Percentiles rank a stretch among this genome's conserved stretches.
Conservation (phyloP, 805 yeast species). For the Saccharomycopsis fermentans region DNA sequence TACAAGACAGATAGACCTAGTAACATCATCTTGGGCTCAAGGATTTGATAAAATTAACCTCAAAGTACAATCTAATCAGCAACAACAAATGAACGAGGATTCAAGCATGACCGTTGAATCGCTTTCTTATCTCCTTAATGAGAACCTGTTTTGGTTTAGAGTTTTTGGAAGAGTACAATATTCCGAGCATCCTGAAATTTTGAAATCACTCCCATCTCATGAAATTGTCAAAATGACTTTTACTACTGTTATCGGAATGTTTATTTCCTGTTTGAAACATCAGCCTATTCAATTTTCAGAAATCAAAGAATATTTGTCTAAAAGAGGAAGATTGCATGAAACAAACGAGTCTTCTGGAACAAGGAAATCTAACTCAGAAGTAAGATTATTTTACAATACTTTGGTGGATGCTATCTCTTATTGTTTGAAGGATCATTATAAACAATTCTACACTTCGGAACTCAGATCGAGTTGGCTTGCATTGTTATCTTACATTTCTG, state of each 20-base stretch:
- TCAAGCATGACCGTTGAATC: background rate
- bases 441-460: background rate
- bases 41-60: background rate
- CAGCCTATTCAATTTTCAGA: background rate
- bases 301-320: background rate
- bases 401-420: background rate
- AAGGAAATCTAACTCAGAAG: background rate
- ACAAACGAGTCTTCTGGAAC: background rate
- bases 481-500: background rate
- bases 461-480: background rate
- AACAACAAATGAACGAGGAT: background rate
- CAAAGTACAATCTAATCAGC: background rate
- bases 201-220: background rate
- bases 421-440: background rate
- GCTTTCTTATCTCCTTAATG: background rate
- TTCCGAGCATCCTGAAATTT: background rate
- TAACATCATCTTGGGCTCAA: background rate
- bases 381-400: background rate
- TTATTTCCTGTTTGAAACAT: background rate
- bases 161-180: background rate
- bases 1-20: background rate
- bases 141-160: background rate
- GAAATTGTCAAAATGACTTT: background rate
- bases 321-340: background rate
- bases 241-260: background rate